phyloP scores from a whole-genome alignment of 2,329 filamentous ascomycete genomes.

The Colletotrichum magnum region DNA sequence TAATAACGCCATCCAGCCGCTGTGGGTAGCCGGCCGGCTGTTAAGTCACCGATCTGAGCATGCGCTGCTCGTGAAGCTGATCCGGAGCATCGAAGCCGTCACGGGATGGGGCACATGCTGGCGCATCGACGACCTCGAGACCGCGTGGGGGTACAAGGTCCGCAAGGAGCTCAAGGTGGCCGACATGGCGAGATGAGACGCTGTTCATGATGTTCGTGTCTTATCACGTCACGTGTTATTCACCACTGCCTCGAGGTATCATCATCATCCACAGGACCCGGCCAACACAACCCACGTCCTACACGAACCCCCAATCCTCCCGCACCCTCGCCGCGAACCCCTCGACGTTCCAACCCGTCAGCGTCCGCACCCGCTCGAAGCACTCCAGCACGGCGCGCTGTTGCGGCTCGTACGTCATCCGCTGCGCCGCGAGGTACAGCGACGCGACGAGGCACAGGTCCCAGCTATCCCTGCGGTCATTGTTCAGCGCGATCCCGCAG shows the following conservation, averaged over 20 bases:
- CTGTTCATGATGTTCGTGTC: background rate
- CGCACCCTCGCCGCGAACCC: constrained; percentile 45
- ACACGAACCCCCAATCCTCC: constrained; percentile 45
- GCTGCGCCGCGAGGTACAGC: constrained; percentile 59
- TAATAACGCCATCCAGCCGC: constrained; percentile 71
- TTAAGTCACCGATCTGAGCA: constrained; percentile 65
- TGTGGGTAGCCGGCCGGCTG: constrained; percentile 69
- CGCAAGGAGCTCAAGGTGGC: constrained; percentile 31
- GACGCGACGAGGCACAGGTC: constrained; percentile 63
- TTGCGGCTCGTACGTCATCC: constrained; percentile 64
- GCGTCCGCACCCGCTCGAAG: constrained; percentile 52
- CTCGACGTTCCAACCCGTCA: constrained; percentile 59
- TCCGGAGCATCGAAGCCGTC: constrained; percentile 64
- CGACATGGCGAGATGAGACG: constrained; percentile 8
- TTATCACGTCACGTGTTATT: background rate
- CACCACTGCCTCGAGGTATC: background rate
- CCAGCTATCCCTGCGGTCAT: constrained; percentile 61
- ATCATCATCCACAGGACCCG: background rate
- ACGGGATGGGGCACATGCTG: constrained; percentile 69
- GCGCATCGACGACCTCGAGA: constrained; percentile 66
- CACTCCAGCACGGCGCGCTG: constrained; percentile 58
- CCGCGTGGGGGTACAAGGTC: constrained; percentile 55
- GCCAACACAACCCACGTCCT: no score
- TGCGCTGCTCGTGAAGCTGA: constrained; percentile 56
- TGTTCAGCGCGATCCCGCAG: constrained; percentile 64